Percentiles rank a stretch among this genome's conserved stretches.
These are phyloP conservation scores for Penicillium hordei DNA, from an alignment of 2,329 filamentous ascomycete genomes.

Conservation along the genomic window DNA sequence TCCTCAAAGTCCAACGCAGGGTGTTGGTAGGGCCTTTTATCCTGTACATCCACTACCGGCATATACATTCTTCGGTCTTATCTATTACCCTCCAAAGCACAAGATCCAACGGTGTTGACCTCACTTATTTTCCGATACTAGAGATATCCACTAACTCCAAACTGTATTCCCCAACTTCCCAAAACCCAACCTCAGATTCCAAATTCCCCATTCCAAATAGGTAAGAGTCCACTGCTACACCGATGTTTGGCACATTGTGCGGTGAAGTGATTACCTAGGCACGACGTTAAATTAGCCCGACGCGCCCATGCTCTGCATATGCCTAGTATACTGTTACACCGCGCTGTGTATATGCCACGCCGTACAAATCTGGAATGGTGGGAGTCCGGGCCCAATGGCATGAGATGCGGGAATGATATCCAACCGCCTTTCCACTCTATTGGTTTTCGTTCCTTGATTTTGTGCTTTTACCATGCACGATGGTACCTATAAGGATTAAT, in stretches of 20 bases:
- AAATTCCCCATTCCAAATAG: constrained; percentile 1
- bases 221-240: constrained; percentile 1
- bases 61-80: not conserved
- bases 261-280: not conserved
- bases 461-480: not conserved
- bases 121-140: not conserved
- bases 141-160: not conserved
- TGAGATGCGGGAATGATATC: not conserved
- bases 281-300: constrained; percentile 5
- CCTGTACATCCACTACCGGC: not conserved
- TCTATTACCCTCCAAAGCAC: not conserved
- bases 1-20: not conserved
- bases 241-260: constrained; percentile 4
- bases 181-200: not conserved
- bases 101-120: not conserved
- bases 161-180: not conserved
- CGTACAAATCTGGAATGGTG: constrained; percentile 2
- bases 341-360: constrained; percentile 11
- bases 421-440: not conserved
- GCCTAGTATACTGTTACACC: constrained; percentile 2
- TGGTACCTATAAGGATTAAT: not conserved
- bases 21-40: not conserved
- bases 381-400: not conserved
- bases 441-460: not conserved
- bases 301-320: not conserved